Evolutionary conservation across 2,329 filamentous ascomycete species (phyloP).

Genomic region (Helotiales sp.): DNA sequence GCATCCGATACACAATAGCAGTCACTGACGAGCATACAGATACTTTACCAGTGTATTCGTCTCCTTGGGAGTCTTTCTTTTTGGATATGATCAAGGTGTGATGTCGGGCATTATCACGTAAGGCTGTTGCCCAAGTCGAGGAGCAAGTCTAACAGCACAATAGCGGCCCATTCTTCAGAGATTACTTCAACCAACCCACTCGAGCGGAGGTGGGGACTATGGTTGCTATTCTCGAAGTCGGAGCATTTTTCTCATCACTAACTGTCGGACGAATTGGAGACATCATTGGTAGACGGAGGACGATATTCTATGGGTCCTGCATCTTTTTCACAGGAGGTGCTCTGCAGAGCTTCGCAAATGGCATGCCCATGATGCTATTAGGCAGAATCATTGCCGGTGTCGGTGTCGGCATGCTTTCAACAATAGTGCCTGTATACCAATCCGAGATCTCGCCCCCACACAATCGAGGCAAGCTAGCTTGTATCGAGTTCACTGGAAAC

Average conservation of each 20-base stretch:
- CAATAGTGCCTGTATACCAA: conserved; percentile 91
- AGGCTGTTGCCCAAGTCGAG: conserved; percentile 17
- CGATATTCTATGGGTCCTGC: conserved; percentile 90
- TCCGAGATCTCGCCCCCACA: conserved; percentile 96
- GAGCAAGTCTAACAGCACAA: conserved; percentile 18
- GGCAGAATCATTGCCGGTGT: conserved; percentile 83
- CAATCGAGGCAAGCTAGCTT: conserved; percentile 91
- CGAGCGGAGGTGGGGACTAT: conserved; percentile 90
- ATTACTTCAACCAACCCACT: conserved; percentile 89
- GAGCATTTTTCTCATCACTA: conserved; percentile 87
- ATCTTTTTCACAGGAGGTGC: conserved; percentile 85
- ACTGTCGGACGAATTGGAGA: conserved; percentile 87
- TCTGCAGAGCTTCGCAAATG: conserved; percentile 76
- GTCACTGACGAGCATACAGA: conserved; percentile 45
- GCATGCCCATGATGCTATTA: conserved; percentile 86
- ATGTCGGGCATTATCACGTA: conserved; percentile 77
- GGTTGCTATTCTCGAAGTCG: conserved; percentile 94
- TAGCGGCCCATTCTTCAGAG: conserved; percentile 83
- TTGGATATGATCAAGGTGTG: conserved; percentile 87
- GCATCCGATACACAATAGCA: not conserved
- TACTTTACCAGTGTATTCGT: conserved; percentile 95
- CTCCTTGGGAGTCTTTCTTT: conserved; percentile 82
- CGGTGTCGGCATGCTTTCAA: conserved; percentile 84
- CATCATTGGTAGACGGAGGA: conserved; percentile 82
- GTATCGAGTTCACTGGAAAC: conserved; percentile 97